Conservation (phyloP, 108 stramenopile species). For the Cyclotella cryptica region DNA sequence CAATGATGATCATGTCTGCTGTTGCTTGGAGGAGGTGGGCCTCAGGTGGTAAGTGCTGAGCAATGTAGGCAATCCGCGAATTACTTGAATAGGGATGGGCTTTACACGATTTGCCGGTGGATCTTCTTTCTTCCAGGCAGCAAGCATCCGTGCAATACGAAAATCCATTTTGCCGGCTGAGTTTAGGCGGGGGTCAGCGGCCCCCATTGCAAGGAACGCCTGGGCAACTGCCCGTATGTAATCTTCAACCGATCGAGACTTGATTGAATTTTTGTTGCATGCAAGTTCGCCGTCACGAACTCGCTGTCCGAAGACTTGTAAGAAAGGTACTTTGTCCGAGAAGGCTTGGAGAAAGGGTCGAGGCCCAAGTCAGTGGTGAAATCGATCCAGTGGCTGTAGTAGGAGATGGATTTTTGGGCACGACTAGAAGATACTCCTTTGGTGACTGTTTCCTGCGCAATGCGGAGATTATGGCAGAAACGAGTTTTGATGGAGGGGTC, state of each 20-base stretch:
- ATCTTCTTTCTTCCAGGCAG: slow-evolving; percentile 42
- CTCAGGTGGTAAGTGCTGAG: slow-evolving; percentile 9
- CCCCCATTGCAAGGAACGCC: slow-evolving; percentile 43
- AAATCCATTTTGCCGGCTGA: slow-evolving; percentile 24
- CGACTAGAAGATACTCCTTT: slow-evolving; percentile 39
- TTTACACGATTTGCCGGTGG: slow-evolving; percentile 54
- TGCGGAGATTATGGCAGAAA: slow-evolving; percentile 43
- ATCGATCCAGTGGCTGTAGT: slow-evolving; percentile 16
- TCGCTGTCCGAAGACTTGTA: slow-evolving; percentile 5
- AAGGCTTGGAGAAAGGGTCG: slow-evolving; percentile 36
- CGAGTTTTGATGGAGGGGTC: slow-evolving; percentile 8
- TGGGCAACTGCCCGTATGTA: slow-evolving; percentile 46
- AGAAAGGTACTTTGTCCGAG: slow-evolving; percentile 32
- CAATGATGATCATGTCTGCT: too few relatives aligned
- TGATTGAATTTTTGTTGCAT: not conserved
- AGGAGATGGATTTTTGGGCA: slow-evolving; percentile 7
- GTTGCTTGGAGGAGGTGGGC: slow-evolving; percentile 13
- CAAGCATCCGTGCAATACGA: slow-evolving; percentile 21
- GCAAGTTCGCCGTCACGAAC: slow-evolving; percentile 32
- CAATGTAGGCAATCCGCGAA: slow-evolving; percentile 19
- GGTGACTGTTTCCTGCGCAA: slow-evolving; percentile 28
- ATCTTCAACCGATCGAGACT: too few relatives aligned
- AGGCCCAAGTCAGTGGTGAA: slow-evolving; percentile 30
- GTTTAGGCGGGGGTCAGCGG: slow-evolving; percentile 34
- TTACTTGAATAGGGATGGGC: slow-evolving; percentile 52